A percentile compares a stretch with the other conserved stretches of the same genome.
These are phyloP conservation scores for Plicaturopsis crispa DNA, from an alignment of 768 basidiomycete genomes.

Conservation along the genomic window DNA sequence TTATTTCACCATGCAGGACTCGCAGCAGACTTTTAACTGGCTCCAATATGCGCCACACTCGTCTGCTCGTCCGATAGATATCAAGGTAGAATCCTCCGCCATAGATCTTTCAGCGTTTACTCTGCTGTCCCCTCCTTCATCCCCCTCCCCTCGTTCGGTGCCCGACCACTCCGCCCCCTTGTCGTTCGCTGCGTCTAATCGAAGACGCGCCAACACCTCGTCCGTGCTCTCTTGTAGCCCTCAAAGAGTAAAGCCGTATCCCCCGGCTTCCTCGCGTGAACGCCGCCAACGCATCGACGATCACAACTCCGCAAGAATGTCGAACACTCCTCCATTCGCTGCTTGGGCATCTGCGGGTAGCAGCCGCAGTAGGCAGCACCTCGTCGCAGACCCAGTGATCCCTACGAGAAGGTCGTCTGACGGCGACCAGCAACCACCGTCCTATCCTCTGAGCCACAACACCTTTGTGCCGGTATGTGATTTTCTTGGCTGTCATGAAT, in stretches of 20 bases:
- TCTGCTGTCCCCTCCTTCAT: conserved; percentile 26
- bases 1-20: conserved; percentile 8
- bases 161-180: conserved; percentile 15
- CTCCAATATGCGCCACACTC: conserved; percentile 8
- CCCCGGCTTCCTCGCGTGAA: conserved; percentile 20
- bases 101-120: conserved; percentile 19
- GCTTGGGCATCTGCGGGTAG: conserved; percentile 1
- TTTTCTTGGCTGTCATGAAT: conserved; percentile 7
- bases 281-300: conserved; percentile 22
- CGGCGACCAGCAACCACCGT: conserved; percentile 24
- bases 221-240: conserved; percentile 24
- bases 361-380: not conserved
- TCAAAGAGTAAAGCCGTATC: conserved; percentile 31
- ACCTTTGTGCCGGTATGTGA: conserved; percentile 29
- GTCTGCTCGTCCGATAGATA: conserved; percentile 19
- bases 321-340: conserved; percentile 18
- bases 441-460: conserved; percentile 21
- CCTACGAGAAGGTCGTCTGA: conserved; percentile 24
- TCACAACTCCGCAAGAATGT: conserved; percentile 26
- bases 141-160: conserved; percentile 15
- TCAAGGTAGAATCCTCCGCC: conserved; percentile 45
- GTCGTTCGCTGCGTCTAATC: conserved; percentile 13
- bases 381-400: not conserved
- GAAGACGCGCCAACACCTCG: conserved; percentile 22
- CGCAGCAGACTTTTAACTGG: conserved; percentile 14